Base-by-base conservation (phyloP, 805 yeast species). In the Wickerhamomyces pijperi region DNA sequence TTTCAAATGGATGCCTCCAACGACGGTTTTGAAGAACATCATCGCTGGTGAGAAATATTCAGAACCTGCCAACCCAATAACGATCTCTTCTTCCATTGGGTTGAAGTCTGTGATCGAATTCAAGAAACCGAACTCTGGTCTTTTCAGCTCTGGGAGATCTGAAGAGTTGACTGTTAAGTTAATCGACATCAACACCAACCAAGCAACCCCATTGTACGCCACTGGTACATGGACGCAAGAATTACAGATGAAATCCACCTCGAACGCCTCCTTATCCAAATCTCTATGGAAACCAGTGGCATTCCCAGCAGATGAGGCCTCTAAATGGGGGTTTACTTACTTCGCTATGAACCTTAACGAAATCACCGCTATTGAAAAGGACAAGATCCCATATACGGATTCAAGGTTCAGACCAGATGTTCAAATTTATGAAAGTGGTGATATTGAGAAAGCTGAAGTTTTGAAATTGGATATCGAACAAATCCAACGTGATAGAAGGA, bases 11-110 rank as follows among this genome's bases (percentile, higher is more conserved):
- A 56, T 66, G 17, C 88, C 79, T 46, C 97, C 98, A 7, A 76
- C 82, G 1, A 78, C 94, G 0, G 69, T 84, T 50, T 61, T 92
- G 49, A 80, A 90, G 51, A 90, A 90, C 54, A 69, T 92, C 36
- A 76, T 92, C 50, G 95, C 97, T 2, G 97, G 98, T 19, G 98
- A 92, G 51, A 82, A 86, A 56, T 92, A 88, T 58, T 68, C 85
- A 13, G 98, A 92, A 55, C 98, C 98, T 1, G 66, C 71, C 2
- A 78, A 84, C 15, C 59, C 76, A 3, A 67, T 85, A 43, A 74
- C 79, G 0, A 67, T 92, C 2, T 70, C 72, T 35, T 74, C 87
- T 2, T 74, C 85, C 2, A 64, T 63, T n/a, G 94, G 94, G 0
- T 66, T 70, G 32, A 74, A 67, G 44, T 84, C 95, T 1, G 67